Base-by-base conservation (phyloP, 768 basidiomycete species). In the Baorangia bicolor region DNA sequence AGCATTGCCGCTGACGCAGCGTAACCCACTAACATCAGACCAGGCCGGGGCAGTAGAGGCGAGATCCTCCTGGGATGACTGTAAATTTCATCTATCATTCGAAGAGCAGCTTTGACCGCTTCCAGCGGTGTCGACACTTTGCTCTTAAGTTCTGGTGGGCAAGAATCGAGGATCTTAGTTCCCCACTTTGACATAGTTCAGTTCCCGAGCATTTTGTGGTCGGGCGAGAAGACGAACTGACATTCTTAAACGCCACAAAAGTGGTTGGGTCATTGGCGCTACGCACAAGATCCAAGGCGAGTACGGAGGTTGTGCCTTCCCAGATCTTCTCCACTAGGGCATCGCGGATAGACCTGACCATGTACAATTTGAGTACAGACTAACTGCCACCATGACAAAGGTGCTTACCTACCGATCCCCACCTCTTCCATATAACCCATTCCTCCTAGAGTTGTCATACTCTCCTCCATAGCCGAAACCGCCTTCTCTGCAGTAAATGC, bases 381-480 rank as follows among this genome's bases (percentile, higher is more conserved):
- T 3, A n/a, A 31, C 9, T 27, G 5, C 9, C 16, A 13, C 5
- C 31, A 38, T 21, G 31, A 53, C n/a, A 35, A 47, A 20, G 35
- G 14, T 12, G 57, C 73, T 55, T 58, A 77, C 74, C 83, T 74
- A 10, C 84, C 87, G 45, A 92, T 82, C 2, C 81, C 84, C 53
- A 82, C 89, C 69, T 92, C 90, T 61, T 88, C 86, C 88, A 92
- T 92, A 63, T 91, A 92, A 0, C 90, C 90, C 45, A 86, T 84
- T 2, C 89, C 89, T 23, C 90, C 90, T 2, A 91, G 72, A 6
- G 83, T 75, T 31, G 82, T 74, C 88, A 92, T 91, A 33, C 86
- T 81, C 60, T 90, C 86, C 56, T 88, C 86, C 75, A 91, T 84
- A 3, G 82, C 86, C 0, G 76, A 64, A 49, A 77, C 78, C 0